Evolutionary conservation across 495 filamentous ascomycete species (phyloP).

Genomic region (Talaromyces trachyspermus): DNA sequence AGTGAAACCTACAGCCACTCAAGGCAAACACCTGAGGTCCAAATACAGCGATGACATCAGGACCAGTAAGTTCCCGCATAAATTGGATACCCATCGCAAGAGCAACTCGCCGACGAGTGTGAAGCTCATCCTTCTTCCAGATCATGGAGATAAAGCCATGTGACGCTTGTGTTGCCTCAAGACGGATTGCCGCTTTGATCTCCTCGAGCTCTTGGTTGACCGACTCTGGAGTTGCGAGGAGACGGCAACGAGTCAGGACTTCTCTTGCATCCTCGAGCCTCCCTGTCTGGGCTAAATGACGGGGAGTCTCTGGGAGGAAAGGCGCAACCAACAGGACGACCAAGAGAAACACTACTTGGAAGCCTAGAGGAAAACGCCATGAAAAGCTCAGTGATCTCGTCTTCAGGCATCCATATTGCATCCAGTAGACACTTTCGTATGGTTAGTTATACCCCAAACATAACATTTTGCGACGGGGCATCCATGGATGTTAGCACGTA

Average conservation of each 20-base stretch:
- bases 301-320: constrained; percentile 48
- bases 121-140: constrained; percentile 15
- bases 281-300: constrained; percentile 44
- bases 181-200: constrained; percentile 16
- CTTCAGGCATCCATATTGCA: constrained; percentile 40
- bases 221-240: constrained; percentile 10
- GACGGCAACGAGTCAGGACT: constrained; percentile 17
- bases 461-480: constrained; percentile 22
- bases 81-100: constrained; percentile 40
- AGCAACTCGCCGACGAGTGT: constrained; percentile 33
- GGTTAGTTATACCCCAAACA: constrained; percentile 28
- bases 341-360: constrained; percentile 22
- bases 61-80: constrained; percentile 39
- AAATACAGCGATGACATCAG: constrained; percentile 28
- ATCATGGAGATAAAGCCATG: constrained; percentile 19
- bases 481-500: constrained; percentile 28
- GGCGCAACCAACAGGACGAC: constrained; percentile 13
- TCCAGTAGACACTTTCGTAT: constrained; percentile 44
- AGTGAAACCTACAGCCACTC: constrained; percentile 18
- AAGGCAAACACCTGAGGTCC: constrained; percentile 23
- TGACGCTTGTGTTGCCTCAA: constrained; percentile 16
- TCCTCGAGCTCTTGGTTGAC: constrained; percentile 23
- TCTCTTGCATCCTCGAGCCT: constrained; percentile 36
- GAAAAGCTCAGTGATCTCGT: constrained; percentile 20
- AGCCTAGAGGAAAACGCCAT: constrained; percentile 29